Conservation (phyloP, 176 grass and related monocot genomes). For the Ampelocalamus luodianensis region DNA sequence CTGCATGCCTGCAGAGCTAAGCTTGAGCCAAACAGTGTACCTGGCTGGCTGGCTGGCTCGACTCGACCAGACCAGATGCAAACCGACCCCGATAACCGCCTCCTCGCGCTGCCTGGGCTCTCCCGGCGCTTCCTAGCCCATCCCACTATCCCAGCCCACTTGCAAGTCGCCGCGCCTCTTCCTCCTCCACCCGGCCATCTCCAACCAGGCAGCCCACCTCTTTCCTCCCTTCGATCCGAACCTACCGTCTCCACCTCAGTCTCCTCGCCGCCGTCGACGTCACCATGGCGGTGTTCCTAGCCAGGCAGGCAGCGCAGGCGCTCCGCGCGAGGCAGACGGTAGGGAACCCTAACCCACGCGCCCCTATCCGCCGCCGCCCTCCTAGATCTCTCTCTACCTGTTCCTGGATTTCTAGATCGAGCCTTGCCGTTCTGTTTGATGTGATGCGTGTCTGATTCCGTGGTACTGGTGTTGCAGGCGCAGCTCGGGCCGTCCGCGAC, state of each 20-base stretch:
- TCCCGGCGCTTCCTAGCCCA: not conserved
- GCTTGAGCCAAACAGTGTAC: too few species aligned
- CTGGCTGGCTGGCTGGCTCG: too few species aligned
- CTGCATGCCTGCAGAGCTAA: too few species aligned
- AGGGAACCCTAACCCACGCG: constrained; percentile 16
- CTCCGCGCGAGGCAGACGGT: constrained; percentile 74
- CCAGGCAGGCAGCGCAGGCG: constrained; percentile 74
- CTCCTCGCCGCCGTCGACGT: constrained; percentile 40
- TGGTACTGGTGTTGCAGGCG: constrained; percentile 47
- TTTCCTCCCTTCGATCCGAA: constrained; percentile 6
- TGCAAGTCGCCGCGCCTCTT: not conserved
- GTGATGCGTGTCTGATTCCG: not conserved
- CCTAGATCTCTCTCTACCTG: constrained; percentile 36
- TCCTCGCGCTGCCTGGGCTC: not conserved
- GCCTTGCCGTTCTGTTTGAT: not conserved
- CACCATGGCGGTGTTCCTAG: constrained; percentile 72
- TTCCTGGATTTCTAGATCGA: constrained; percentile 27
- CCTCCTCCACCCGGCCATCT: constrained; percentile 19
- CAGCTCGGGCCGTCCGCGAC: constrained; percentile 58
- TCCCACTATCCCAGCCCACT: too few species aligned
- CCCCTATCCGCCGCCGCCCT: not conserved
- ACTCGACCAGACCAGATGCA: too few species aligned
- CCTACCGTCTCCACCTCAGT: constrained; percentile 30
- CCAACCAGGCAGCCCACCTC: constrained; percentile 9
- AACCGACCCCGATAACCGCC: not conserved